These are phyloP conservation scores for Solanum chacoense DNA, from an alignment of 305 asterid species.

Conservation along the genomic window DNA sequence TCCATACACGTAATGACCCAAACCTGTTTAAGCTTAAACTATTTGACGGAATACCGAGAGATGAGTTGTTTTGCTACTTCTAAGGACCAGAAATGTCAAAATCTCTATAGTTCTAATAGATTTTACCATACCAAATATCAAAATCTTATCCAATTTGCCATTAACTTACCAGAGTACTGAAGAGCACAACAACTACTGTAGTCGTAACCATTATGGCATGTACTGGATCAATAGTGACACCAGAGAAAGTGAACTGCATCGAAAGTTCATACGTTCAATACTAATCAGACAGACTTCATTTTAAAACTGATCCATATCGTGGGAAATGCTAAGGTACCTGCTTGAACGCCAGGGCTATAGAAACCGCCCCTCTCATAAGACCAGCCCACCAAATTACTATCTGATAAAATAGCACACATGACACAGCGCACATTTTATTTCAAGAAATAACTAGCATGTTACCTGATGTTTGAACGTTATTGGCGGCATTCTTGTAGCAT, in stretches of 20 bases:
- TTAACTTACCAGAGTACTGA: constrained; percentile 71
- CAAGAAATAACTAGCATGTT: neutral
- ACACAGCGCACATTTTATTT: neutral
- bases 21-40: neutral
- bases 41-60: neutral
- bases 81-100: neutral
- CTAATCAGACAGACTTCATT: neutral
- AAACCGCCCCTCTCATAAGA: constrained; percentile 95
- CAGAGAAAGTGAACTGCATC: constrained; percentile 70
- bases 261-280: neutral
- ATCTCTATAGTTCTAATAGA: neutral
- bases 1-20: neutral
- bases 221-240: constrained; percentile 54
- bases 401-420: constrained; percentile 12
- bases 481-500: constrained; percentile 31
- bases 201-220: constrained; percentile 68
- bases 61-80: neutral
- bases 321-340: constrained; percentile 41
- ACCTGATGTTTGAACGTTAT: constrained; percentile 74
- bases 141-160: neutral
- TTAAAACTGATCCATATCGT: neutral
- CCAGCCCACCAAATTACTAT: constrained; percentile 96
- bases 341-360: constrained; percentile 91
- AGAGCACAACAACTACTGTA: constrained; percentile 64
- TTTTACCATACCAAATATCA: neutral